Conservation (phyloP, 306 rosid species). For the Lupinus albus region DNA sequence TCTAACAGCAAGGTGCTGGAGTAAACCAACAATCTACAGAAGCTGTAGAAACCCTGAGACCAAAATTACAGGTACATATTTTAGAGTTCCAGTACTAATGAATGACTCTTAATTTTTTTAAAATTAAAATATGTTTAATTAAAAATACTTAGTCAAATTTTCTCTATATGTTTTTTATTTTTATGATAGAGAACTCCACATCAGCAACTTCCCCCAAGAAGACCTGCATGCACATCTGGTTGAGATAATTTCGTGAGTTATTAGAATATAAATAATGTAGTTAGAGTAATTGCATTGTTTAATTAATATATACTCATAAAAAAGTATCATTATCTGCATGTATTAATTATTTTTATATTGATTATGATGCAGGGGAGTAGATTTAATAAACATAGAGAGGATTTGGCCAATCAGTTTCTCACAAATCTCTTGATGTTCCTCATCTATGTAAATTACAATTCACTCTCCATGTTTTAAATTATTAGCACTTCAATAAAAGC, state of each 20-base stretch:
- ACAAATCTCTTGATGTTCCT: background rate
- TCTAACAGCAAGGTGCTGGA: constrained; percentile 84
- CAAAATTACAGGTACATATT: constrained; percentile 68
- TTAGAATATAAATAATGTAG: background rate
- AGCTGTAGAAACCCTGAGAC: constrained; percentile 74
- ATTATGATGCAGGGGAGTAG: constrained; percentile 48
- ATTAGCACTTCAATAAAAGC: constrained; percentile 40
- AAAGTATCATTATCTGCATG: background rate
- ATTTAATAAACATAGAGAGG: constrained; percentile 26
- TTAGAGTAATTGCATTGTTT: background rate
- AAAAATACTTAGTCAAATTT: background rate
- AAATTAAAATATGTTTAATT: background rate
- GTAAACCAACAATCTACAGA: constrained; percentile 66
- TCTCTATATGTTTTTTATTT: no score
- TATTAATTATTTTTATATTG: background rate
- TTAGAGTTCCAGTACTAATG: background rate
- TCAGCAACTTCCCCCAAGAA: constrained; percentile 88
- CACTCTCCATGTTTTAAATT: constrained; percentile 22
- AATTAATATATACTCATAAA: background rate
- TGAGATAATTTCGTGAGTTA: constrained; percentile 56
- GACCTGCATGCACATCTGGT: constrained; percentile 84
- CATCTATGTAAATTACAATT: constrained; percentile 25
- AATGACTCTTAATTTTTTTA: background rate
- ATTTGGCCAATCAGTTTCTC: constrained; percentile 19
- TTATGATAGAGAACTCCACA: constrained; percentile 77